phyloP scores from a whole-genome alignment of 2,329 filamentous ascomycete genomes.

The Xylariaceae sp. region DNA sequence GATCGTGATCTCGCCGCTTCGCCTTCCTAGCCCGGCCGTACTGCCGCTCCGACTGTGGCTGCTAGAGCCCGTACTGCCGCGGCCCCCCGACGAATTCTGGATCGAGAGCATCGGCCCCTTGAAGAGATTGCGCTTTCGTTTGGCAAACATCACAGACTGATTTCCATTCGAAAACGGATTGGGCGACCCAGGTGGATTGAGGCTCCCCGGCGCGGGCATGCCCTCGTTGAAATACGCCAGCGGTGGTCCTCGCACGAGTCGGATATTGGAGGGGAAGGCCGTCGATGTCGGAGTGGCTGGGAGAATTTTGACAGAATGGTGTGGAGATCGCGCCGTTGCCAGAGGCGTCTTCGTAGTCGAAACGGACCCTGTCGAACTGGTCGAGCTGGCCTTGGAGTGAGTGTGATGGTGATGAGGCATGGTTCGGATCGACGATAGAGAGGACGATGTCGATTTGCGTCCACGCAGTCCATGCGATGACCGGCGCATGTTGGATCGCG shows the following conservation, averaged over 20 bases:
- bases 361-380: conserved; percentile 73
- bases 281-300: conserved; percentile 75
- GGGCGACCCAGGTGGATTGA: conserved; percentile 46
- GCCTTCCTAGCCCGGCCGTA: conserved; percentile 56
- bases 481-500: conserved; percentile 77
- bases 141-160: conserved; percentile 64
- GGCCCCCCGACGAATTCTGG: conserved; percentile 34
- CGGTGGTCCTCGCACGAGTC: conserved; percentile 63
- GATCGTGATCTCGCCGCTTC: conserved; percentile 71
- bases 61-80: conserved; percentile 31
- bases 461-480: conserved; percentile 79
- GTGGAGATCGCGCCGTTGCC: conserved; percentile 65
- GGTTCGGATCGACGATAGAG: conserved; percentile 85
- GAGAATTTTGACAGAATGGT: conserved; percentile 90
- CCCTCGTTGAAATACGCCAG: conserved; percentile 54
- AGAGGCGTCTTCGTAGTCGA: conserved; percentile 62
- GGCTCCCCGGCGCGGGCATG: conserved; percentile 41
- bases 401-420: conserved; percentile 78
- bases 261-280: conserved; percentile 78
- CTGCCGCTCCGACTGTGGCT: conserved; percentile 54
- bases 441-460: conserved; percentile 92
- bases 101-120: conserved; percentile 69
- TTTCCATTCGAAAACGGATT: conserved; percentile 54
- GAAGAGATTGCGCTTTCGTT: conserved; percentile 74
- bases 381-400: conserved; percentile 91